phyloP scores from a whole-genome alignment of 768 basidiomycete genomes.

The Xerocomellus chrysenteron region DNA sequence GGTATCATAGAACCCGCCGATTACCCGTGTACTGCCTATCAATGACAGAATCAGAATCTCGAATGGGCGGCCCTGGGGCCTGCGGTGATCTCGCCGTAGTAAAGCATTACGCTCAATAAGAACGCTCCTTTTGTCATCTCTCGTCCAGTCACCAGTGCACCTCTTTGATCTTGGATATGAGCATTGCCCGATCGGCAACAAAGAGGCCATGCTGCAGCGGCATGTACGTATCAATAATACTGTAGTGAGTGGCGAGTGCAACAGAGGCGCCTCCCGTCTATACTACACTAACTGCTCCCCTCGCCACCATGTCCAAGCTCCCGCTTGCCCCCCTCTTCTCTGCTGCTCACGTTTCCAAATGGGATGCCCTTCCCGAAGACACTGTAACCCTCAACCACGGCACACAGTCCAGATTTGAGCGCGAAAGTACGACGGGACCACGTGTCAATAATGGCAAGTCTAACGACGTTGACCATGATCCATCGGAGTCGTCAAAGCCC shows the following conservation, averaged over 20 bases:
- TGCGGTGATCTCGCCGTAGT: no score
- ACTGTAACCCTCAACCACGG: not conserved
- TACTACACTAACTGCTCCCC: not conserved
- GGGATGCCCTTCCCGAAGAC: slow-evolving; percentile 18
- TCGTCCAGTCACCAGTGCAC: not conserved
- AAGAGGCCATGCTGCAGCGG: slow-evolving; percentile 12
- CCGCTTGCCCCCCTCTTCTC: slow-evolving; percentile 30
- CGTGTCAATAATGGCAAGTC: not conserved
- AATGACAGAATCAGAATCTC: no score
- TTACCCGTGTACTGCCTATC: no score
- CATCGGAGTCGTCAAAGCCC: not conserved
- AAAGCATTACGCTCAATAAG: not conserved
- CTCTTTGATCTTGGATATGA: not conserved
- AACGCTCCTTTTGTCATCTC: not conserved
- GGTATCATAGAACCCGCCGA: no score
- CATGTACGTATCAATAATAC: not conserved
- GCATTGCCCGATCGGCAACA: not conserved
- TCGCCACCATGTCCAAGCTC: slow-evolving; percentile 16
- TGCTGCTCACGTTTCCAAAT: slow-evolving; percentile 30
- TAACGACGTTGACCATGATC: not conserved
- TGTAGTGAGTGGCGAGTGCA: not conserved
- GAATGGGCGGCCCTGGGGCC: no score
- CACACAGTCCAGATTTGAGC: not conserved
- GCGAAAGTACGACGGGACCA: not conserved
- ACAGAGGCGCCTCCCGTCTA: not conserved